A percentile compares a stretch with the other conserved stretches of the same genome.
Evolutionary conservation across 306 rosid genomes (phyloP).

Genomic region (Pterocarpus santalinus): DNA sequence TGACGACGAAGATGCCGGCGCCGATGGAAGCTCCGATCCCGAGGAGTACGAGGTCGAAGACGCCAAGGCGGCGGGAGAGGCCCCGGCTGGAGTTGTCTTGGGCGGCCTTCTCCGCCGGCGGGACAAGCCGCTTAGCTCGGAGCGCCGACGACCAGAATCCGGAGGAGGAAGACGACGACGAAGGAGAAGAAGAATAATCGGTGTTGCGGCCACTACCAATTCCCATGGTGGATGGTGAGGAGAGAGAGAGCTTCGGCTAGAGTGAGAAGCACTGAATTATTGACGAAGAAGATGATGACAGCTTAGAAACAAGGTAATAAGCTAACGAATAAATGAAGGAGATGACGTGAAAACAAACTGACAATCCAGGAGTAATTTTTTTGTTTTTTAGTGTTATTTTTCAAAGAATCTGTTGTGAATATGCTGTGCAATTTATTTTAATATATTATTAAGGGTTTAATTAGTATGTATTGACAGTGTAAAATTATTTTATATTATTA

Average conservation of each 20-base stretch:
- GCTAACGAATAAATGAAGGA: too few relatives aligned
- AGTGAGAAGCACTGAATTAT: not conserved
- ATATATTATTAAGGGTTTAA: too few relatives aligned
- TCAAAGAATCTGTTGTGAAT: too few relatives aligned
- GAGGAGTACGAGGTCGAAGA: conserved; percentile 83
- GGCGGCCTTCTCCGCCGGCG: conserved; percentile 62
- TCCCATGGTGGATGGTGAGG: conserved; percentile 46
- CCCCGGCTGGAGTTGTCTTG: conserved; percentile 65
- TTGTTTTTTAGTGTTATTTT: too few relatives aligned
- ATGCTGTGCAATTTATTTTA: too few relatives aligned
- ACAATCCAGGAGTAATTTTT: too few relatives aligned
- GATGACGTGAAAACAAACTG: too few relatives aligned
- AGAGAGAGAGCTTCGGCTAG: not conserved
- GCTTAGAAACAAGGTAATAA: not conserved
- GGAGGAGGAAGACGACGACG: conserved; percentile 57
- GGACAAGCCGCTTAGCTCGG: conserved; percentile 64
- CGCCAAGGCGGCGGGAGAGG: conserved; percentile 86
- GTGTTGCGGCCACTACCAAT: conserved; percentile 45
- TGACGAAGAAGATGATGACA: not conserved
- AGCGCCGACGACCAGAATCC: conserved; percentile 83
- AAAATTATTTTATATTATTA: too few relatives aligned
- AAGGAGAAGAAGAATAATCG: conserved; percentile 31
- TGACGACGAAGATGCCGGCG: conserved; percentile 90
- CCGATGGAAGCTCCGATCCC: conserved; percentile 97
- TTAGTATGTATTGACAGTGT: too few relatives aligned